Percentiles rank a stretch among this genome's conserved stretches.
These are phyloP conservation scores for Candida pseudofarinosa DNA, from an alignment of 805 yeast genomes.

Conservation along the genomic window DNA sequence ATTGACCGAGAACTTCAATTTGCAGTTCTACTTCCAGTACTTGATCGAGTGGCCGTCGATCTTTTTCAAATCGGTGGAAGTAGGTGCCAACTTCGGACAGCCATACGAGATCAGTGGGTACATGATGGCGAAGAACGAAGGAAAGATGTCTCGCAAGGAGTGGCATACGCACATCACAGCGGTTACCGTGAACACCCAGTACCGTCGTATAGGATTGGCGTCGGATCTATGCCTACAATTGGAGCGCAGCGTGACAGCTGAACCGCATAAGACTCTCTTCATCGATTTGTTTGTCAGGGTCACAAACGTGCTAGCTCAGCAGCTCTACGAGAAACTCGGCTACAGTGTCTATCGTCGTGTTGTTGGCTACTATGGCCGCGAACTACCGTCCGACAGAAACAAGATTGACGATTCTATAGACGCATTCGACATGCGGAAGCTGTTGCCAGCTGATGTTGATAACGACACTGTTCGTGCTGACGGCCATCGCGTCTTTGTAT, in stretches of 20 bases:
- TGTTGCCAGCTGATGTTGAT: slow-evolving; percentile 54
- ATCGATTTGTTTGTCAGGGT: slow-evolving; percentile 90
- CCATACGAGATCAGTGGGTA: slow-evolving; percentile 51
- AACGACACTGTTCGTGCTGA: slow-evolving; percentile 51
- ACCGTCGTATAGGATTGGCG: slow-evolving; percentile 83
- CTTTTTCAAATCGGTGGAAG: slow-evolving; percentile 69
- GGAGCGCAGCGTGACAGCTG: slow-evolving; percentile 64
- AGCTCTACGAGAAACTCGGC: slow-evolving; percentile 81
- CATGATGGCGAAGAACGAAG: slow-evolving; percentile 97
- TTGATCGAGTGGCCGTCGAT: slow-evolving; percentile 83
- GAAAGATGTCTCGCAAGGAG: slow-evolving; percentile 55
- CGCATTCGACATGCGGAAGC: slow-evolving; percentile 84
- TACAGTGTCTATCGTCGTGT: slow-evolving; percentile 84
- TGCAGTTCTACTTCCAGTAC: slow-evolving; percentile 81
- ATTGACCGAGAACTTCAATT: slow-evolving; percentile 85
- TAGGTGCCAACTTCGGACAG: slow-evolving; percentile 14
- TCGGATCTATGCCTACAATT: slow-evolving; percentile 70
- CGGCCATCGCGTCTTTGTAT: slow-evolving; percentile 56
- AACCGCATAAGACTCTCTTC: slow-evolving; percentile 76
- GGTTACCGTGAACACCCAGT: slow-evolving; percentile 80
- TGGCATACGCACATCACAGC: slow-evolving; percentile 99
- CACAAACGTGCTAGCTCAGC: slow-evolving; percentile 74
- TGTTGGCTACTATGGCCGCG: slow-evolving; percentile 74
- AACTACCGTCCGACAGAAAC: slow-evolving; percentile 44
- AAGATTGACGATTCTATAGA: slow-evolving; percentile 64